Evolutionary conservation across 352 stramenopile species (phyloP).

Genomic region (Phytophthora pseudosyringae): DNA sequence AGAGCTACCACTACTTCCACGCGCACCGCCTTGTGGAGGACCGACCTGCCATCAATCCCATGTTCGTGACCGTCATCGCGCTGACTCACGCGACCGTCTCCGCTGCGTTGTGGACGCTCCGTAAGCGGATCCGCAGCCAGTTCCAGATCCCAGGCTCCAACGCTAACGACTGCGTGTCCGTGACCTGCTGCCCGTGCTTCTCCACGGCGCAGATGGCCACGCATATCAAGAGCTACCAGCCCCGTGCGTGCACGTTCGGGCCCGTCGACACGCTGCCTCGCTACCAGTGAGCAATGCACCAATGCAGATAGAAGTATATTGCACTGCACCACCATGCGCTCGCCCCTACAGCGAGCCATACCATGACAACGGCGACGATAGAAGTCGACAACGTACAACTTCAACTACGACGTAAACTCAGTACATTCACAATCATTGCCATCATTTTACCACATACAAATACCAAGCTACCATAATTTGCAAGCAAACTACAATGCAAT

Average conservation of each 20-base stretch:
- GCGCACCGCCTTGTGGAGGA: conserved; percentile 32
- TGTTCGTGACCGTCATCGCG: conserved; percentile 27
- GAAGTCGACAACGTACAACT: conserved; percentile 12
- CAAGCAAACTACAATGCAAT: not conserved
- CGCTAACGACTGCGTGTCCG: conserved; percentile 38
- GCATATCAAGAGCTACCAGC: conserved; percentile 66
- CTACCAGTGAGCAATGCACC: conserved; percentile 23
- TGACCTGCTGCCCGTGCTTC: conserved; percentile 56
- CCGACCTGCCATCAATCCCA: conserved; percentile 23
- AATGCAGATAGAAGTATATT: conserved; percentile 13
- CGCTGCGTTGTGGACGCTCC: conserved; percentile 44
- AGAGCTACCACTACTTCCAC: conserved; percentile 31
- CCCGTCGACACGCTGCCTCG: conserved; percentile 55
- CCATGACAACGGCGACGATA: not conserved
- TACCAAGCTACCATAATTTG: not conserved
- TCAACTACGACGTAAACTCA: conserved; percentile 18
- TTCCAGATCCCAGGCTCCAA: conserved; percentile 64
- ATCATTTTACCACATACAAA: conserved; percentile 11
- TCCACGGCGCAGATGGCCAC: conserved; percentile 67
- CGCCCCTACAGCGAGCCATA: conserved; percentile 13
- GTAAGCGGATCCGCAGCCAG: conserved; percentile 39
- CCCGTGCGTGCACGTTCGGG: conserved; percentile 55
- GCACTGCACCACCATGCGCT: conserved; percentile 9
- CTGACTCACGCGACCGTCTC: conserved; percentile 31
- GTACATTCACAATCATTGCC: conserved; percentile 13